Evolutionary conservation across 768 basidiomycete genomes (phyloP).

Genomic region (Trichaptum fuscoviolaceum): DNA sequence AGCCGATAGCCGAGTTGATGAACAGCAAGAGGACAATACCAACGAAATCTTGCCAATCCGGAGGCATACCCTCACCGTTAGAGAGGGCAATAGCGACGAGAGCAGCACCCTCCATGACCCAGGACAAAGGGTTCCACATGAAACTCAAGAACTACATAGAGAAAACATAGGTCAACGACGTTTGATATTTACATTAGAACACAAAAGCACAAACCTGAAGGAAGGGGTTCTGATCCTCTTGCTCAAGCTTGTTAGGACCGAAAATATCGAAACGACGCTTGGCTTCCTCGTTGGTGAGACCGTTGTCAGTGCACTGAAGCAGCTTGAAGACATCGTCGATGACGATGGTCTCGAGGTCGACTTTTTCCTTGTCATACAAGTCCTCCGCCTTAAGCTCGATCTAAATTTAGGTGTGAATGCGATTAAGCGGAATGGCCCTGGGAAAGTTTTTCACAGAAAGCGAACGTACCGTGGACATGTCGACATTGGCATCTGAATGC

Average conservation of each 20-base stretch:
- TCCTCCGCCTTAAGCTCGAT: constrained; percentile 92
- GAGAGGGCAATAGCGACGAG: constrained; percentile 93
- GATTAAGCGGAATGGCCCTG: not conserved
- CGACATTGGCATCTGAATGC: constrained; percentile 70
- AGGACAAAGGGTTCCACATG: constrained; percentile 99
- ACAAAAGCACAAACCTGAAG: constrained; percentile 56
- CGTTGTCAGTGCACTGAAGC: constrained; percentile 82
- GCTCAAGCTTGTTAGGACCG: constrained; percentile 92
- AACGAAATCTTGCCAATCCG: constrained; percentile 97
- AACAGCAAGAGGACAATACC: constrained; percentile 91
- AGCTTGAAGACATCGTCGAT: constrained; percentile 97
- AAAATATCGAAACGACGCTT: constrained; percentile 83
- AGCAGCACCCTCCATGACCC: constrained; percentile 99
- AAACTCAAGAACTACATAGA: constrained; percentile 74
- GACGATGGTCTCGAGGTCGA: constrained; percentile 94
- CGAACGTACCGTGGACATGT: constrained; percentile 65
- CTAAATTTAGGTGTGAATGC: constrained; percentile 20
- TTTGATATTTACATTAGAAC: constrained; percentile 4
- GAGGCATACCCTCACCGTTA: constrained; percentile 80
- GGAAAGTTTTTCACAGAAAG: not conserved
- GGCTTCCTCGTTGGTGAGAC: constrained; percentile 74
- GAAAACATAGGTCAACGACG: not conserved
- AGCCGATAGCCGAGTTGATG: constrained; percentile 96
- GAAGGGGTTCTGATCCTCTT: constrained; percentile 85
- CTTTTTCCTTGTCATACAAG: constrained; percentile 97